Conservation (phyloP, 2,329 filamentous ascomycete species). For the Cladorrhinum sp. region DNA sequence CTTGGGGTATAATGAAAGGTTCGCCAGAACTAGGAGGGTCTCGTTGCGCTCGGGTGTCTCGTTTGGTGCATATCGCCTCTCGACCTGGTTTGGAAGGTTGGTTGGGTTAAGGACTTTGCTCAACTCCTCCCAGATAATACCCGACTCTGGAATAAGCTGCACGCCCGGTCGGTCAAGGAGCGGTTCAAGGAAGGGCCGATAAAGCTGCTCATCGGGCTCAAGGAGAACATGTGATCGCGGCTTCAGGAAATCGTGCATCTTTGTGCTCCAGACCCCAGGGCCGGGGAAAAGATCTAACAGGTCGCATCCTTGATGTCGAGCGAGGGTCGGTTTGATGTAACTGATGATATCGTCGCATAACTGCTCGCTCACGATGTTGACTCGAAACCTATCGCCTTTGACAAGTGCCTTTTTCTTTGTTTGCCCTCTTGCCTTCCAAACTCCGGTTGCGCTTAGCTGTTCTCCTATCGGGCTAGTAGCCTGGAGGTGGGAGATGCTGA, state of each 20-base stretch:
- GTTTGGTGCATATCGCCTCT: slow-evolving; percentile 34
- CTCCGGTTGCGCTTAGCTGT: background rate
- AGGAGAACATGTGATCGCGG: slow-evolving; percentile 81
- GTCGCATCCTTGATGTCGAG: slow-evolving; percentile 72
- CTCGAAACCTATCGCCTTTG: slow-evolving; percentile 11
- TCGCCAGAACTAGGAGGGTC: slow-evolving; percentile 69
- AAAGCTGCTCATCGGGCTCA: slow-evolving; percentile 63
- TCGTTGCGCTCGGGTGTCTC: slow-evolving; percentile 58
- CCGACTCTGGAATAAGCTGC: slow-evolving; percentile 52
- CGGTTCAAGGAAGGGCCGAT: slow-evolving; percentile 57
- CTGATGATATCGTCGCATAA: slow-evolving; percentile 66
- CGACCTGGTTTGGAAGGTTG: slow-evolving; percentile 54
- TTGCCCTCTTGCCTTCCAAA: background rate
- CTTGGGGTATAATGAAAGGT: slow-evolving; percentile 56
- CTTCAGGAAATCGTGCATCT: slow-evolving; percentile 69
- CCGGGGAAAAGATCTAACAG: slow-evolving; percentile 86
- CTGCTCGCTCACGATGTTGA: slow-evolving; percentile 51
- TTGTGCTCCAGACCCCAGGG: slow-evolving; percentile 71
- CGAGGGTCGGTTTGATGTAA: slow-evolving; percentile 66
- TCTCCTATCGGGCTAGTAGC: background rate
- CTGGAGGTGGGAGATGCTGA: background rate
- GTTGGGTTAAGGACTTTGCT: slow-evolving; percentile 48
- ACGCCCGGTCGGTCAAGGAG: slow-evolving; percentile 50
- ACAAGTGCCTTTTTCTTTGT: background rate
- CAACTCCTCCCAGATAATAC: slow-evolving; percentile 60